phyloP scores from a whole-genome alignment of 768 basidiomycete species.

The Sistotremastrum niveocremeum region DNA sequence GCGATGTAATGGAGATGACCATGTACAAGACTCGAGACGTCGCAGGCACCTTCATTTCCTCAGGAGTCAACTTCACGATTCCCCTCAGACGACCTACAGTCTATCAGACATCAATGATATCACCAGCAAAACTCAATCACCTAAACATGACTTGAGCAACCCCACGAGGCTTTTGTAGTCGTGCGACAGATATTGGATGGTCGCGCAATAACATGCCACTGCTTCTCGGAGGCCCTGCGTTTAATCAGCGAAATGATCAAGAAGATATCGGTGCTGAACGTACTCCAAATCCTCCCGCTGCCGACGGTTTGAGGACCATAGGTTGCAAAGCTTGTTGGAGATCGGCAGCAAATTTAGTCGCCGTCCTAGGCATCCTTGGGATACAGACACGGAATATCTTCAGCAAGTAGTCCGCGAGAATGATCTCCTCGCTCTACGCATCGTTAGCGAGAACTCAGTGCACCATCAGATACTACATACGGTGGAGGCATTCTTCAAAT shows the following conservation, averaged over 20 bases:
- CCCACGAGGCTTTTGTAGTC: slow-evolving; percentile 69
- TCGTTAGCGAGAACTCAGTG: not conserved
- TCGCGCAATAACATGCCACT: slow-evolving; percentile 83
- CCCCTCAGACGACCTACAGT: slow-evolving; percentile 49
- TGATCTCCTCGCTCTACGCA: slow-evolving; percentile 67
- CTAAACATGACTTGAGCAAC: slow-evolving; percentile 75
- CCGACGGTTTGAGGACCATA: slow-evolving; percentile 82
- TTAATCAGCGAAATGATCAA: not conserved
- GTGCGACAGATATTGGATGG: slow-evolving; percentile 74
- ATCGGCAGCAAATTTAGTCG: slow-evolving; percentile 77
- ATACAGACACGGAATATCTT: slow-evolving; percentile 79
- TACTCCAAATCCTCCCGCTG: slow-evolving; percentile 52
- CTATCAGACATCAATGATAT: slow-evolving; percentile 5
- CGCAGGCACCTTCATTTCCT: slow-evolving; percentile 29
- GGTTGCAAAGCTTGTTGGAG: slow-evolving; percentile 71
- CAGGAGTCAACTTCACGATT: slow-evolving; percentile 29
- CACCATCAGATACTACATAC: slow-evolving; percentile 28
- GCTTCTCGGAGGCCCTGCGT: slow-evolving; percentile 75
- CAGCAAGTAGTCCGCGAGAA: slow-evolving; percentile 73
- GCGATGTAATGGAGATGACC: slow-evolving; percentile 69
- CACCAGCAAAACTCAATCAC: slow-evolving; percentile 25
- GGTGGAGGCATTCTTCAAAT: slow-evolving; percentile 70
- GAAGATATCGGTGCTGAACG: slow-evolving; percentile 10
- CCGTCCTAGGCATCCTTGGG: slow-evolving; percentile 81
- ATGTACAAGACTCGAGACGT: slow-evolving; percentile 45